These are phyloP conservation scores for Venturia effusa DNA, from an alignment of 2,329 filamentous ascomycete genomes.

Conservation along the genomic window DNA sequence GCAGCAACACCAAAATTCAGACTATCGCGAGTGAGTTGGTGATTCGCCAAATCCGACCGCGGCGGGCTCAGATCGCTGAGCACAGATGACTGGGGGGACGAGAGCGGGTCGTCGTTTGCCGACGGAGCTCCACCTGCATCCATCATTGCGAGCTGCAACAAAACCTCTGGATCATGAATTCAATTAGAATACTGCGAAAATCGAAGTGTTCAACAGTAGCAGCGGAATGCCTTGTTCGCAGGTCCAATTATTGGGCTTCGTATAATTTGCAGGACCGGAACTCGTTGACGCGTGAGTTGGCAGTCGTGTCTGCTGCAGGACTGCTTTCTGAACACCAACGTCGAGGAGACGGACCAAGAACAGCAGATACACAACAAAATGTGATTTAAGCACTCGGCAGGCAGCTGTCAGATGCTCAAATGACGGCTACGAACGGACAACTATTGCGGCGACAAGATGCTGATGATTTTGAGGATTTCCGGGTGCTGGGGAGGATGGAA, in stretches of 20 bases:
- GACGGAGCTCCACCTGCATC: not conserved
- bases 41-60: conserved; percentile 5
- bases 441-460: conserved; percentile 9
- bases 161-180: not conserved
- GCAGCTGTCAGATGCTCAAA: not conserved
- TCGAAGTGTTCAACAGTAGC: not conserved
- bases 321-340: not conserved
- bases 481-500: not conserved
- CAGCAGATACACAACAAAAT: not conserved
- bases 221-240: not conserved
- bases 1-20: conserved; percentile 15
- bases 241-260: not conserved
- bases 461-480: not conserved
- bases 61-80: conserved; percentile 9
- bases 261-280: not conserved
- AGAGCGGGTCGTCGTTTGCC: conserved; percentile 5
- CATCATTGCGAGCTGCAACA: not conserved
- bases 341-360: not conserved
- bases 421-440: not conserved
- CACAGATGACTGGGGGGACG: conserved; percentile 4
- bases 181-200: not conserved
- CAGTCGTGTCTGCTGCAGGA: not conserved
- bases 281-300: not conserved
- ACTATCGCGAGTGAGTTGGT: conserved; percentile 7
- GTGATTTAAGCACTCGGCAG: not conserved